Conservation (phyloP, 2,329 filamentous ascomycete species). For the Fusarium cyanostomum region DNA sequence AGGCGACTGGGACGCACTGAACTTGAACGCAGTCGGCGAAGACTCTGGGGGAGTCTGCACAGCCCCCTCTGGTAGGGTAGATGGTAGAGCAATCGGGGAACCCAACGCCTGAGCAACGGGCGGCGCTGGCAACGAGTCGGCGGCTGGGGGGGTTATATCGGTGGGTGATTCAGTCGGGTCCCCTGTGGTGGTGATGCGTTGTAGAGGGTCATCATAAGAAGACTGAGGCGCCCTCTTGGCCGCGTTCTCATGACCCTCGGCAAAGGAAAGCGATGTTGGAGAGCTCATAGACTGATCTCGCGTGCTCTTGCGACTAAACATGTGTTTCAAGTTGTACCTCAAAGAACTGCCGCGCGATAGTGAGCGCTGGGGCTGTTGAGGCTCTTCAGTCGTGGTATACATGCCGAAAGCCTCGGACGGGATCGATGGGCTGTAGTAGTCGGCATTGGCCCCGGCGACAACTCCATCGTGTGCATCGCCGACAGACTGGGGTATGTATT, state of each 20-base stretch:
- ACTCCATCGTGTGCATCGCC: constrained; percentile 45
- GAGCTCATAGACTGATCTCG: constrained; percentile 45
- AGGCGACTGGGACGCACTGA: constrained; percentile 43
- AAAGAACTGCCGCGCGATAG: constrained; percentile 49
- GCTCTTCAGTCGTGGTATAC: constrained; percentile 41
- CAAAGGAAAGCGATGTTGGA: constrained; percentile 34
- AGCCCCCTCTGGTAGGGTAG: constrained; percentile 21
- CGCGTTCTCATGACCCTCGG: constrained; percentile 24
- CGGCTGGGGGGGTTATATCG: constrained; percentile 37
- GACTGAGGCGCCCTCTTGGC: constrained; percentile 1
- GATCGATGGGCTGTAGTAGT: constrained; percentile 54
- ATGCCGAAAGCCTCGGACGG: constrained; percentile 55
- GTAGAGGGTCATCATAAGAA: constrained; percentile 31
- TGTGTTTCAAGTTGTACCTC: constrained; percentile 48
- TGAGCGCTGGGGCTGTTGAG: constrained; percentile 40
- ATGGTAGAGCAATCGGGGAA: constrained; percentile 37
- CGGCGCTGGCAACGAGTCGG: constrained; percentile 23
- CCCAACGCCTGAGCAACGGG: constrained; percentile 29
- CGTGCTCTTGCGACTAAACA: constrained; percentile 50
- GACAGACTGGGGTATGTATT: constrained; percentile 44
- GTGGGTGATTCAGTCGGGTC: constrained; percentile 46
- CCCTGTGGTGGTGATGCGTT: constrained; percentile 38
- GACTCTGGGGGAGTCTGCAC: constrained; percentile 42
- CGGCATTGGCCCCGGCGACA: constrained; percentile 50
- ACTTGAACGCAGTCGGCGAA: constrained; percentile 36